phyloP scores from a whole-genome alignment of 1,284 basidiomycete species.

The Ceratobasidium sp. region DNA sequence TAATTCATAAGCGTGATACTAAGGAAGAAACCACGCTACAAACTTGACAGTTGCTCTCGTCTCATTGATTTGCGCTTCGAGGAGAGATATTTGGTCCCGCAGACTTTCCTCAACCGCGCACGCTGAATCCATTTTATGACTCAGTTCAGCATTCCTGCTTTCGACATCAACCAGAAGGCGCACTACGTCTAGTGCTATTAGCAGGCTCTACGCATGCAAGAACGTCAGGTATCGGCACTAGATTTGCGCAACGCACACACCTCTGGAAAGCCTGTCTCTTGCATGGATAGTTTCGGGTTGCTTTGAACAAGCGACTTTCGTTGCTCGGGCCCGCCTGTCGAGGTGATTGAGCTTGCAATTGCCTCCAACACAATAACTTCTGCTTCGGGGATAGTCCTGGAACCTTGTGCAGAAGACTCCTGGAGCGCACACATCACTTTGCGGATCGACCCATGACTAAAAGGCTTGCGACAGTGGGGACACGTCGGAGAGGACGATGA shows the following conservation, averaged over 20 bases:
- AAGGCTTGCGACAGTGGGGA: slow-evolving; percentile 16
- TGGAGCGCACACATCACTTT: slow-evolving; percentile 10
- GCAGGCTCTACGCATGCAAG: neutral
- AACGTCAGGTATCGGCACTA: no score
- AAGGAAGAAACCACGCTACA: no score
- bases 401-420: no score
- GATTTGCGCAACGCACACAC: neutral
- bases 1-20: no score
- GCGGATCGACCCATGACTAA: neutral
- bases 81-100: slow-evolving; percentile 24
- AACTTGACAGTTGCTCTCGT: no score
- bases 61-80: slow-evolving; percentile 13
- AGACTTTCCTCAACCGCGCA: slow-evolving; percentile 28
- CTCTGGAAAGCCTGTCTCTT: neutral
- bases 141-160: neutral
- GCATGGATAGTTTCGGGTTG: neutral
- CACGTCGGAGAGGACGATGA: neutral
- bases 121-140: slow-evolving; percentile 5
- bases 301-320: neutral
- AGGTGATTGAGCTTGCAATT: slow-evolving; percentile 4
- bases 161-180: neutral
- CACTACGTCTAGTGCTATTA: neutral
- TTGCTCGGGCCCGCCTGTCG: neutral
- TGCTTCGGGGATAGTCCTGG: neutral
- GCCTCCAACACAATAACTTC: slow-evolving; percentile 24